Conservation (phyloP, 2,329 filamentous ascomycete genomes). For the Penicillium sp. region DNA sequence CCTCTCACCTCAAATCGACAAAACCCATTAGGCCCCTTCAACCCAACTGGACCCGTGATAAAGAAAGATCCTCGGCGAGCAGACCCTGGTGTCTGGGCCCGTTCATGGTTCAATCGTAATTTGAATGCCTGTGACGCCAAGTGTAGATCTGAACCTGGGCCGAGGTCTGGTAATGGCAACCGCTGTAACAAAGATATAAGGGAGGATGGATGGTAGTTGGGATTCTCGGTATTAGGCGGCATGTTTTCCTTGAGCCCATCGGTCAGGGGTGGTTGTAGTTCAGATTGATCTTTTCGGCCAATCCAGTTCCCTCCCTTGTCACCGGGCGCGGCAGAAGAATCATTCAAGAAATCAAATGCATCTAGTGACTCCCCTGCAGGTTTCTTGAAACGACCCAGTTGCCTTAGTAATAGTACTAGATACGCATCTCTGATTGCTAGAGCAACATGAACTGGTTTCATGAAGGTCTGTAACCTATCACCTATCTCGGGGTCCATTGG, state of each 20-base stretch:
- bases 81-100: slow-evolving; percentile 19
- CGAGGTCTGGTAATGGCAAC: slow-evolving; percentile 36
- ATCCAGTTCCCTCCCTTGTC: slow-evolving; percentile 19
- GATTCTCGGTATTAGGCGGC: slow-evolving; percentile 16
- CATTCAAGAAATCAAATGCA: slow-evolving; percentile 15
- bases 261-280: slow-evolving; percentile 18
- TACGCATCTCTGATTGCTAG: slow-evolving; percentile 39
- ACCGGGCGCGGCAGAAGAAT: slow-evolving; percentile 15
- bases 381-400: slow-evolving; percentile 29
- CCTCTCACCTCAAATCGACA: slow-evolving; percentile 39
- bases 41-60: slow-evolving; percentile 35
- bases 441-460: slow-evolving; percentile 34
- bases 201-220: slow-evolving; percentile 28
- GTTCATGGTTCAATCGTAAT: slow-evolving; percentile 29
- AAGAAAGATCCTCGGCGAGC: slow-evolving; percentile 37
- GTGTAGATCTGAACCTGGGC: slow-evolving; percentile 37
- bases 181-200: slow-evolving; percentile 35
- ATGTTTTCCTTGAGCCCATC: slow-evolving; percentile 17
- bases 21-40: slow-evolving; percentile 35
- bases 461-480: slow-evolving; percentile 30
- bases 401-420: slow-evolving; percentile 29
- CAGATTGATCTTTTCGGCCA: slow-evolving; percentile 19
- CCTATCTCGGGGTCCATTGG: slow-evolving; percentile 33
- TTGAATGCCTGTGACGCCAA: slow-evolving; percentile 36
- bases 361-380: slow-evolving; percentile 14